A percentile compares a stretch with the other conserved stretches of the same genome.
phyloP scores from a whole-genome alignment of 106 monocot genomes.

The Chionographis japonica region DNA sequence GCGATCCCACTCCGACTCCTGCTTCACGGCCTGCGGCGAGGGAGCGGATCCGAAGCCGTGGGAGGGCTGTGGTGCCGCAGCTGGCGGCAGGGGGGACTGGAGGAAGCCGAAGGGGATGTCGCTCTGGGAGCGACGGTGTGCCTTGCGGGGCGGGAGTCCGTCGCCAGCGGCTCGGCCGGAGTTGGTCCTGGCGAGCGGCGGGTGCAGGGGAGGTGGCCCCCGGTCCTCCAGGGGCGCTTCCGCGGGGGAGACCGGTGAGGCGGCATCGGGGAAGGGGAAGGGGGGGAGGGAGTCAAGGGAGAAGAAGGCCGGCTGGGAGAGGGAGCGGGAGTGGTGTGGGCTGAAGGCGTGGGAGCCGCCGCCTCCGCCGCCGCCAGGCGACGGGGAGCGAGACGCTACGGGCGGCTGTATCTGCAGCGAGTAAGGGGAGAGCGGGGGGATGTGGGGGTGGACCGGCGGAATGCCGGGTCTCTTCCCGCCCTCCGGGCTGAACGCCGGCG shows the following conservation, averaged over 20 bases:
- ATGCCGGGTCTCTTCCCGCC: conserved; percentile 12
- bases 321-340: conserved; percentile 24
- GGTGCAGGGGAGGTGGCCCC: background rate
- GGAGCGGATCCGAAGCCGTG: background rate
- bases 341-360: background rate
- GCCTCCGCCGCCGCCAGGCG: too few relatives aligned
- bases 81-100: conserved; percentile 1
- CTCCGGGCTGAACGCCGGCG: background rate
- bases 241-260: too few relatives aligned
- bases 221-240: too few relatives aligned
- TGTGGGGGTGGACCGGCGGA: conserved; percentile 13
- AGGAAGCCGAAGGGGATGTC: conserved; percentile 52
- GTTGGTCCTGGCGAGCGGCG: background rate
- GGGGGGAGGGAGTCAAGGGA: conserved; percentile 18
- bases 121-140: conserved; percentile 56
- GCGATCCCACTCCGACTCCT: conserved; percentile 47
- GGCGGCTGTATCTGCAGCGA: background rate
- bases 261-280: too few relatives aligned
- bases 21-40: conserved; percentile 33
- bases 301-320: conserved; percentile 33
- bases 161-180: background rate
- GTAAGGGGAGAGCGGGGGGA: conserved; percentile 6
- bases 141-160: conserved; percentile 34
- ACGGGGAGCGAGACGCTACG: background rate
- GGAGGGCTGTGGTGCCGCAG: background rate